phyloP scores from a whole-genome alignment of 2,329 filamentous ascomycete species.

The Clonostachys chloroleuca region DNA sequence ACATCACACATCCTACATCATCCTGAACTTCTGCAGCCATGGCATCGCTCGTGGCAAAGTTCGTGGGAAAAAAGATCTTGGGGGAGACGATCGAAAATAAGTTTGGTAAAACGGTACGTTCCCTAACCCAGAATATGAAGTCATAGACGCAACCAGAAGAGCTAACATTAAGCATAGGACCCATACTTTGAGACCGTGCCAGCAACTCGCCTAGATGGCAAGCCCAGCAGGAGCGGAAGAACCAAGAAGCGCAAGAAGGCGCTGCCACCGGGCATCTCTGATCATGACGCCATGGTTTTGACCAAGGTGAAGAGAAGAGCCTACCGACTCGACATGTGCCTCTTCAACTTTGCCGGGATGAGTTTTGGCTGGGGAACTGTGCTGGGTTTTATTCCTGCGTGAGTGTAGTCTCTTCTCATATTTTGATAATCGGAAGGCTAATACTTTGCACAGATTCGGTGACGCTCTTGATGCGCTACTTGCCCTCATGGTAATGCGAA shows the following conservation, averaged over 20 bases:
- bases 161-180: constrained; percentile 51
- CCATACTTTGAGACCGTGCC: constrained; percentile 84
- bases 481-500: constrained; percentile 69
- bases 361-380: constrained; percentile 87
- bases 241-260: constrained; percentile 82
- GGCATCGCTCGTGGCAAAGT: constrained; percentile 48
- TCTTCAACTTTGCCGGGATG: constrained; percentile 78
- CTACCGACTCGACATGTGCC: constrained; percentile 78
- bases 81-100: constrained; percentile 53
- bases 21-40: constrained; percentile 23
- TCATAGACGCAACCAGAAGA: background rate
- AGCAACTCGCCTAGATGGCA: constrained; percentile 64
- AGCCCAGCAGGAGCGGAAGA: constrained; percentile 54
- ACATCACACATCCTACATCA: too few species aligned
- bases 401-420: constrained; percentile 33
- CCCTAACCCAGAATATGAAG: background rate
- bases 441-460: constrained; percentile 51
- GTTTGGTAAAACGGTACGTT: constrained; percentile 49
- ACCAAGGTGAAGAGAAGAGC: constrained; percentile 82
- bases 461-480: constrained; percentile 72
- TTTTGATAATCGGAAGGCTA: constrained; percentile 6
- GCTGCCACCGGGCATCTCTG: constrained; percentile 75
- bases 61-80: constrained; percentile 51
- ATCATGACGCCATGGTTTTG: constrained; percentile 76
- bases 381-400: constrained; percentile 79